These are phyloP conservation scores for Suhomyces vadensis DNA, from an alignment of 805 yeast genomes.

Conservation along the genomic window DNA sequence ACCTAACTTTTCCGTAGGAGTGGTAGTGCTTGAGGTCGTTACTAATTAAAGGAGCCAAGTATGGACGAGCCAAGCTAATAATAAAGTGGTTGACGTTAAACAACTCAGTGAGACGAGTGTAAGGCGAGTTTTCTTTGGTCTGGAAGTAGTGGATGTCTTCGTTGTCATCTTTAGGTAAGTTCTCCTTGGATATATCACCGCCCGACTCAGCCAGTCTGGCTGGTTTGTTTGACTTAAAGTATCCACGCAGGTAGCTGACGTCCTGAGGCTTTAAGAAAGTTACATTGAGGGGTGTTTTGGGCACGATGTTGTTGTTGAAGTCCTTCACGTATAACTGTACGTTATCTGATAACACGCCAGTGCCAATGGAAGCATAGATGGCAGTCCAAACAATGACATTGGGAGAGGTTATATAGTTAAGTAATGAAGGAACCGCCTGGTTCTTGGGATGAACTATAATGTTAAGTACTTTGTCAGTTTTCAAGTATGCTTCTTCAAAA, in stretches of 20 bases:
- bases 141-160: constrained; percentile 19
- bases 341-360: constrained; percentile 61
- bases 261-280: constrained; percentile 46
- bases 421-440: constrained; percentile 64
- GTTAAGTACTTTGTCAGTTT: constrained; percentile 77
- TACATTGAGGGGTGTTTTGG: constrained; percentile 44
- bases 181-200: neutral
- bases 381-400: constrained; percentile 87
- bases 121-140: constrained; percentile 55
- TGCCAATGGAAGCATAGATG: constrained; percentile 79
- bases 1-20: constrained; percentile 31
- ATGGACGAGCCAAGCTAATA: constrained; percentile 90
- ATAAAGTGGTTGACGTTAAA: constrained; percentile 94
- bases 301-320: constrained; percentile 60
- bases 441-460: constrained; percentile 83
- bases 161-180: constrained; percentile 5
- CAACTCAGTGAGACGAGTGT: constrained; percentile 83
- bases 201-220: constrained; percentile 10
- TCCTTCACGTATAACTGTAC: constrained; percentile 61
- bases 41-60: constrained; percentile 83
- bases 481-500: constrained; percentile 87
- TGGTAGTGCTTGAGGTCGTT: constrained; percentile 77
- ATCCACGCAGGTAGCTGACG: constrained; percentile 48
- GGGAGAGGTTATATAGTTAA: constrained; percentile 92
- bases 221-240: constrained; percentile 25